phyloP scores from a whole-genome alignment of 1,139 yeast species.

The Schwanniomyces etchellsii region DNA sequence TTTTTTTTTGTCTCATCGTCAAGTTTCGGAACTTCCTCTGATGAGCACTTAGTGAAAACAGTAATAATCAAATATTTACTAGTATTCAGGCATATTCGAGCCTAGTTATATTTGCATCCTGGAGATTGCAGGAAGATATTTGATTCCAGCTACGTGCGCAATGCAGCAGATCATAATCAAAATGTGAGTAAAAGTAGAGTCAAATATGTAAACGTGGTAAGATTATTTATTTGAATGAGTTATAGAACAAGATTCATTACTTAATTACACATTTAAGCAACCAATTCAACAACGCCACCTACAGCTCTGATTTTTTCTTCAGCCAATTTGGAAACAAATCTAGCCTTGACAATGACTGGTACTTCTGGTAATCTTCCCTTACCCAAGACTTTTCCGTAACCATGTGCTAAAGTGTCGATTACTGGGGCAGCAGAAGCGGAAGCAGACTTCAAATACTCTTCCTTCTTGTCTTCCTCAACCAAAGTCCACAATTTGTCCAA shows the following conservation, averaged over 20 bases:
- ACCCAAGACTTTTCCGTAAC: conserved; percentile 99
- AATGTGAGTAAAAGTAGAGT: too few species aligned
- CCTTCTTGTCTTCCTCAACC: conserved; percentile 92
- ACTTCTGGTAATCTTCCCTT: conserved; percentile 98
- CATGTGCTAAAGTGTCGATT: conserved; percentile 98
- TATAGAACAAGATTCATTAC: conserved; percentile 6
- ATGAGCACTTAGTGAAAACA: too few species aligned
- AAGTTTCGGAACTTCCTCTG: not conserved
- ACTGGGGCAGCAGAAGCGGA: conserved; percentile 94
- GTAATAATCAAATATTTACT: too few species aligned
- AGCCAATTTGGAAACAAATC: conserved; percentile 98
- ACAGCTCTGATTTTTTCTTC: conserved; percentile 99
- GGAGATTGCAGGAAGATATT: too few species aligned
- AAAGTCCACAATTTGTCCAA: conserved; percentile 98
- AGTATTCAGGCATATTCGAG: too few species aligned
- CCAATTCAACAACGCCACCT: conserved; percentile 99
- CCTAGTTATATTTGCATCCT: too few species aligned
- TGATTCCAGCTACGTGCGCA: too few species aligned
- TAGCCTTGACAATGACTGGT: conserved; percentile 98
- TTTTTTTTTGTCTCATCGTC: too few species aligned
- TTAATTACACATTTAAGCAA: conserved; percentile 62
- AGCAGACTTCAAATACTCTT: conserved; percentile 83
- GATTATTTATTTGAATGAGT: conserved; percentile 8
- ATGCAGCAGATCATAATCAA: too few species aligned
- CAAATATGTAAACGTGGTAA: not conserved